Conservation (phyloP, 352 stramenopile species). For the Globisporangium canariense region DNA sequence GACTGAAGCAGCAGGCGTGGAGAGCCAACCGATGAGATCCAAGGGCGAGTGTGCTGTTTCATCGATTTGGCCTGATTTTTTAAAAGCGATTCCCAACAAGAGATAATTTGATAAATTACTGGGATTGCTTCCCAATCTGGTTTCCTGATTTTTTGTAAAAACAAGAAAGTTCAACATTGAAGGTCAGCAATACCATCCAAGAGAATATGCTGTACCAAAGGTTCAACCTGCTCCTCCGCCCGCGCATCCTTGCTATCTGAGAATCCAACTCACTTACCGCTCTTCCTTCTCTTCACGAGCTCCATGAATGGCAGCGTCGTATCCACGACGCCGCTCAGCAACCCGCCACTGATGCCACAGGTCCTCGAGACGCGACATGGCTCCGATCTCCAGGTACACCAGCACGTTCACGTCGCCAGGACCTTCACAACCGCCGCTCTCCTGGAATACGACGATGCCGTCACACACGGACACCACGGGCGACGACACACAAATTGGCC, state of each 20-base stretch:
- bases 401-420: constrained; percentile 10
- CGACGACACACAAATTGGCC: constrained; percentile 8
- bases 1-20: too few relatives aligned
- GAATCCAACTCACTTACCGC: background rate
- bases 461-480: constrained; percentile 6
- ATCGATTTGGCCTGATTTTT: too few relatives aligned
- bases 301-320: background rate
- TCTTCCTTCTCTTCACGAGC: background rate
- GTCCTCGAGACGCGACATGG: constrained; percentile 9
- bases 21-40: too few relatives aligned
- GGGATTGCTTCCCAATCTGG: background rate
- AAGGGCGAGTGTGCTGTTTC: too few relatives aligned
- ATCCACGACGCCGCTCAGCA: background rate
- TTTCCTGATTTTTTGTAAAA: background rate
- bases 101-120: background rate
- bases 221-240: constrained; percentile 1
- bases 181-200: constrained; percentile 1
- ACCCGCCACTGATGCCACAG: constrained; percentile 7
- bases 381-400: constrained; percentile 18
- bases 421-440: background rate
- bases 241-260: background rate
- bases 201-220: background rate
- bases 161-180: constrained; percentile 5
- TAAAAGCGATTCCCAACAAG: too few relatives aligned
- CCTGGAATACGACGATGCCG: constrained; percentile 15